phyloP scores from a whole-genome alignment of 495 filamentous ascomycete genomes.

The Aspergillus ellipticus region DNA sequence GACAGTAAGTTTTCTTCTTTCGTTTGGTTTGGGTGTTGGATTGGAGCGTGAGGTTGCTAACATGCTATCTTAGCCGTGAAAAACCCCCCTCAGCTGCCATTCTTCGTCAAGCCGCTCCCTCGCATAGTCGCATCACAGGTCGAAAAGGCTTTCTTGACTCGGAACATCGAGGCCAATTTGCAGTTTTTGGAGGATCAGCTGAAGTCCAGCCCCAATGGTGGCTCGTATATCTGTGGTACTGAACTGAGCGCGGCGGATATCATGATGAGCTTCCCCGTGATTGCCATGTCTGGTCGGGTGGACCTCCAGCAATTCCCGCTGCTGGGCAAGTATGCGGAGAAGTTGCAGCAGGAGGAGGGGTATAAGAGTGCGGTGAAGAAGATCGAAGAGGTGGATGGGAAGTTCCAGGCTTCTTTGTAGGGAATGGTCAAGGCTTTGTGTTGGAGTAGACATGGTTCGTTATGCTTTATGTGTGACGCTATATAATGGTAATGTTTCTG shows the following conservation, averaged over 20 bases:
- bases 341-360: conserved; percentile 57
- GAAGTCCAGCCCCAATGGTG: conserved; percentile 56
- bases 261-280: conserved; percentile 70
- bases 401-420: conserved; percentile 43
- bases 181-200: conserved; percentile 71
- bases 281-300: conserved; percentile 43
- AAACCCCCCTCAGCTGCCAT: conserved; percentile 60
- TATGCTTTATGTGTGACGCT: neutral
- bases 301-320: conserved; percentile 58
- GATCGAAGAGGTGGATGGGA: conserved; percentile 59
- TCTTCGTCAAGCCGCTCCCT: conserved; percentile 82
- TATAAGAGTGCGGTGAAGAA: conserved; percentile 59
- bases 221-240: conserved; percentile 66
- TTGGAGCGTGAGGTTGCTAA: conserved; percentile 4
- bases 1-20: conserved; percentile 41
- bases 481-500: neutral
- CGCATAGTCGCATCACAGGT: conserved; percentile 59
- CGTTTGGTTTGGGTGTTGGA: neutral
- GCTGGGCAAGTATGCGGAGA: conserved; percentile 58
- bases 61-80: conserved; percentile 47
- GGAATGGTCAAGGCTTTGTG: neutral
- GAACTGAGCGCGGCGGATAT: conserved; percentile 78
- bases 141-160: conserved; percentile 54
- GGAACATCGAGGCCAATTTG: conserved; percentile 62
- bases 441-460: neutral